phyloP scores from a whole-genome alignment of 805 yeast species.

The Candida fluviatilis region DNA sequence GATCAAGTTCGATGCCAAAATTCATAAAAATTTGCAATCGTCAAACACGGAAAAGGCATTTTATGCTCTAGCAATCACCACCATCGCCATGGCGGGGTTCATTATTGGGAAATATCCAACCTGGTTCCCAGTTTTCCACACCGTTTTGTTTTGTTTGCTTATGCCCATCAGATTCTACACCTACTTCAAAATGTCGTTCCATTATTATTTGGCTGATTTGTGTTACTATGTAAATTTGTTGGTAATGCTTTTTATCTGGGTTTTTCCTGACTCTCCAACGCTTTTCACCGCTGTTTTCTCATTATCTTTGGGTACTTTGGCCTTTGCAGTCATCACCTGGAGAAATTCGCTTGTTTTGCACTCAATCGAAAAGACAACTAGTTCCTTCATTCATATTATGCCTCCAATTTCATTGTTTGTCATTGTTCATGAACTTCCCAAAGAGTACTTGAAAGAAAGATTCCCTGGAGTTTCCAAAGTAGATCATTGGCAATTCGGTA shows the following conservation, averaged over 20 bases:
- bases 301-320: conserved; percentile 80
- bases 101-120: conserved; percentile 75
- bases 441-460: conserved; percentile 47
- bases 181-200: conserved; percentile 73
- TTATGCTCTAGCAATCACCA: conserved; percentile 67
- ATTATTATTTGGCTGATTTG: conserved; percentile 85
- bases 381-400: conserved; percentile 83
- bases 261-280: conserved; percentile 66
- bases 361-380: conserved; percentile 86
- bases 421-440: conserved; percentile 71
- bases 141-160: conserved; percentile 53
- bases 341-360: conserved; percentile 89
- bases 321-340: conserved; percentile 96
- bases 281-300: conserved; percentile 83
- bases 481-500: conserved; percentile 61
- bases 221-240: conserved; percentile 86
- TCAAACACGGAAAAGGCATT: conserved; percentile 64
- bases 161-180: conserved; percentile 85
- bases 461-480: conserved; percentile 79
- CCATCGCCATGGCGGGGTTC: conserved; percentile 68
- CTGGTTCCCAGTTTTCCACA: conserved; percentile 72
- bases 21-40: conserved; percentile 30
- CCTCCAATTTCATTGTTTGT: conserved; percentile 89
- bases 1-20: conserved; percentile 31
- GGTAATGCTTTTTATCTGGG: conserved; percentile 72